Base-by-base conservation (phyloP, 2,329 filamentous ascomycete species). In the Pseudopyrenochaeta lycopersici region DNA sequence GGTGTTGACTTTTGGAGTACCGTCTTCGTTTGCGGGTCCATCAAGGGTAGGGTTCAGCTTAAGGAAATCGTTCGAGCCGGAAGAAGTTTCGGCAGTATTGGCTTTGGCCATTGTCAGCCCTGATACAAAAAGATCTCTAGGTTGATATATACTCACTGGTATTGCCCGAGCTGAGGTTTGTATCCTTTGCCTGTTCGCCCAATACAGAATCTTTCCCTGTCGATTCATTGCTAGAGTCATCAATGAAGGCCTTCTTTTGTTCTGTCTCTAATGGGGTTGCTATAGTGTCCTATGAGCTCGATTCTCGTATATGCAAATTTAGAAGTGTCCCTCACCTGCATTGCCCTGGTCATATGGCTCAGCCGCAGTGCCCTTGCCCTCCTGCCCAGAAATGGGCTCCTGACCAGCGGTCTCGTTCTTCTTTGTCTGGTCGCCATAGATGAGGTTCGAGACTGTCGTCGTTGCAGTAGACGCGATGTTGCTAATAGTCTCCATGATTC, bases 291-390 rank as follows among this genome's bases (percentile, higher is more conserved):
- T 52, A 55, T 38, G 32, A 15, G 33, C 31, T 6, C n/a, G 3
- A 10, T 17, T 14, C 21, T 15, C 23, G 17, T n/a, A 21, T 17
- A 7, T 30, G 12, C n/a, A 15, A n/a, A 5, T 5, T 9, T 7
- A 30, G 23, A 18, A 29, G n/a, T 11, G 21, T 12, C 3, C 35
- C 50, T 52, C 21, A 58, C 55, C 32, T 30, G 51, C 48, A 17
- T 95, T 95, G 44, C 91, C 91, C 53, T 86, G 86, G 70, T 96
- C 91, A 66, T 88, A 96, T 0, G 91, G 91, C 72, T 94, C 88
- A 9, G 84, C 86, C 35, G 81, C 82, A 17, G 83, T 82, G 2
- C 90, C 89, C 70, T 89, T 80, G 35, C 91, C 91, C 50, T 82
- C 79, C 47, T 85, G 79, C 18, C 91, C 91, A 17, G 90, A 90